Evolutionary conservation across 352 stramenopile species (phyloP), one percentile per base, ranked within the genome.

Genomic region (Pythium dissotocum): DNA sequence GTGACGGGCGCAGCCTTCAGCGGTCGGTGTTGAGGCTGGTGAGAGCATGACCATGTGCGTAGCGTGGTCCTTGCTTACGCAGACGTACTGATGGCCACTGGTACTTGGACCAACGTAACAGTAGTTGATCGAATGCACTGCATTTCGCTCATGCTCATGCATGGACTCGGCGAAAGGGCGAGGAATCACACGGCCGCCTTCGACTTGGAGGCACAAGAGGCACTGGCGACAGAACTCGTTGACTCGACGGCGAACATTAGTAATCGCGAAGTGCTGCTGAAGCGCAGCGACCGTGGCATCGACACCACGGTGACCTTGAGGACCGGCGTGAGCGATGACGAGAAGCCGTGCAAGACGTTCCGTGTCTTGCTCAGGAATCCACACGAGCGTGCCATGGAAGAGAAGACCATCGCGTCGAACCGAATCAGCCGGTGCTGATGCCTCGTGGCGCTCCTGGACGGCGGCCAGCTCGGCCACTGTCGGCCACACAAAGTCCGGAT

Each of bases 121-220:
- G n/a, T n/a, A n/a, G n/a, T n/a, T n/a, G n/a, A n/a, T n/a, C n/a
- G n/a, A n/a, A n/a, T n/a, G n/a, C n/a, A n/a, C n/a, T n/a, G n/a
- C n/a, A n/a, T n/a, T n/a, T n/a, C n/a, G n/a, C n/a, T n/a, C n/a
- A n/a, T n/a, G n/a, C n/a, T n/a, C n/a, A n/a, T n/a, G n/a, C n/a
- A n/a, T n/a, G n/a, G n/a, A n/a, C 46, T 56, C 26, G 10, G 9
- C 30, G 28, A 57, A 70, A 7, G 61, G 70, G 38, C 66, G 26
- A 21, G 32, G 65, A 13, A 77, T 63, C 2, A 69, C 32, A 21
- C 40, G 69, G 6, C 49, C 62, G 0, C 68, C 68, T 35, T 75
- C 73, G 9, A 75, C 61, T 55, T 76, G 68, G 6, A 63, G 35
- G 38, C 60, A 78, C 3, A 78, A 14, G 2, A 72, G 35, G 60